phyloP scores from a whole-genome alignment of 495 filamentous ascomycete species.

The Annulohypoxylon bovei region DNA sequence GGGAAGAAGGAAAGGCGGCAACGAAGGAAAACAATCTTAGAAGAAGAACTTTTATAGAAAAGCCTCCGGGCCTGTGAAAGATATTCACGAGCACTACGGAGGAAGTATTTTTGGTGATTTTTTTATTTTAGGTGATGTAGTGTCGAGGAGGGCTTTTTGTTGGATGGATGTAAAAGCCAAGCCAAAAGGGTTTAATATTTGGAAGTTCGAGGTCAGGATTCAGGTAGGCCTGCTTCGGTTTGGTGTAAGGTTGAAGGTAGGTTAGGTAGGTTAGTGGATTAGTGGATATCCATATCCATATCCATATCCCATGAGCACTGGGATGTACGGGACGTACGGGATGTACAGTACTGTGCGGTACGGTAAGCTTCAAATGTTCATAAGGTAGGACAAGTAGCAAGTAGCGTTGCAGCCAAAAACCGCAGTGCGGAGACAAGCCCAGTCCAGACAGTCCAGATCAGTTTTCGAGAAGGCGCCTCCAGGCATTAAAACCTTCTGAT shows the following conservation, averaged over 20 bases:
- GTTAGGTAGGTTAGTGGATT: slow-evolving; percentile 12
- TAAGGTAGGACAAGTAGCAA: slow-evolving; percentile 6
- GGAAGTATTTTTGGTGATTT: slow-evolving; percentile 10
- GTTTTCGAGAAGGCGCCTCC: slow-evolving; percentile 20
- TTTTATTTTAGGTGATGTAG: slow-evolving; percentile 47
- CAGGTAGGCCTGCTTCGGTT: slow-evolving; percentile 32
- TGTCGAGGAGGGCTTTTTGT: slow-evolving; percentile 40
- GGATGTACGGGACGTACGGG: not conserved
- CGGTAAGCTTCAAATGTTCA: not conserved
- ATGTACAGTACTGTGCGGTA: slow-evolving; percentile 5
- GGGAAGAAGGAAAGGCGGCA: slow-evolving; percentile 26
- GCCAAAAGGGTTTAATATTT: slow-evolving; percentile 43
- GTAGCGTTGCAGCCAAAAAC: slow-evolving; percentile 32
- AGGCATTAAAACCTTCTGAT: slow-evolving; percentile 1
- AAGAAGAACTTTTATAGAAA: slow-evolving; percentile 41
- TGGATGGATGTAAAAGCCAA: slow-evolving; percentile 43
- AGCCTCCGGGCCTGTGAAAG: slow-evolving; percentile 35
- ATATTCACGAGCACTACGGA: slow-evolving; percentile 31
- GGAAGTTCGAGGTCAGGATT: slow-evolving; percentile 45
- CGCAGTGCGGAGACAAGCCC: slow-evolving; percentile 30
- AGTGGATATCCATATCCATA: slow-evolving; percentile 6
- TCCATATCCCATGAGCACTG: not conserved
- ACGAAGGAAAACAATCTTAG: slow-evolving; percentile 31
- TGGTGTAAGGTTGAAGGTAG: slow-evolving; percentile 39
- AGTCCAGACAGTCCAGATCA: slow-evolving; percentile 39